Evolutionary conservation across 2,329 filamentous ascomycete genomes (phyloP), one percentile per base, ranked within the genome.

Genomic region (Aspergillus sp.): DNA sequence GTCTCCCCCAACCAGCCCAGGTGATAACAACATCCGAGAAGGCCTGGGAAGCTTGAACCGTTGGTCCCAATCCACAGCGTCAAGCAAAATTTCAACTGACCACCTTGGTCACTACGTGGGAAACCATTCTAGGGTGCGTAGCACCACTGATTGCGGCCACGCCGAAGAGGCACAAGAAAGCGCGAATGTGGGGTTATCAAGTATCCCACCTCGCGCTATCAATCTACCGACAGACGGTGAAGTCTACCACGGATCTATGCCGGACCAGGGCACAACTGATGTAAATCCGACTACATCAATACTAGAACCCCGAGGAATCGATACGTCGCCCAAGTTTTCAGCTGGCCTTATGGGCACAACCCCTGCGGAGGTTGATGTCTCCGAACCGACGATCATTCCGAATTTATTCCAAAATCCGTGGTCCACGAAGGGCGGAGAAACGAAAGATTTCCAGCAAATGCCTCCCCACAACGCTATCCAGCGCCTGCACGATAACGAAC

Each of bases 51-150:
- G 80, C 60, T 73, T 85, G 55, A 83, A 85, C 67, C 81, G 84
- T 63, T 85, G 83, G 83, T 85, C 84, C 39, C 83, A 85, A 63
- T 84, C 82, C 18, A 85, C 83, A 24, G 72, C 78, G 31, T 83
- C 81, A 51, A 84, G 81, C 71, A 77, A 74, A 51, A 63, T 63
- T 49, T 69, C 69, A 10, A 68, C 70, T 2, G 63, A 69, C 6
- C 63, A 67, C 46, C 55, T 54, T 9, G 61, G 61, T 45, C 67
- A 73, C 36, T 42, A n/a, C 16, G 7, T 14, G 39, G 66, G 65
- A 47, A 66, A 56, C 46, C 31, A 29, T 39, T 68, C 68, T 52
- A 67, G 65, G 56, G 55, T 67, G 52, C 71, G 68, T 5, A 59
- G 68, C 22, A 59, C 67, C 31, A 60, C 64, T 58, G 62, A 65